These are phyloP conservation scores for Starmerella davenportii DNA, from an alignment of 805 yeast species.

Conservation along the genomic window DNA sequence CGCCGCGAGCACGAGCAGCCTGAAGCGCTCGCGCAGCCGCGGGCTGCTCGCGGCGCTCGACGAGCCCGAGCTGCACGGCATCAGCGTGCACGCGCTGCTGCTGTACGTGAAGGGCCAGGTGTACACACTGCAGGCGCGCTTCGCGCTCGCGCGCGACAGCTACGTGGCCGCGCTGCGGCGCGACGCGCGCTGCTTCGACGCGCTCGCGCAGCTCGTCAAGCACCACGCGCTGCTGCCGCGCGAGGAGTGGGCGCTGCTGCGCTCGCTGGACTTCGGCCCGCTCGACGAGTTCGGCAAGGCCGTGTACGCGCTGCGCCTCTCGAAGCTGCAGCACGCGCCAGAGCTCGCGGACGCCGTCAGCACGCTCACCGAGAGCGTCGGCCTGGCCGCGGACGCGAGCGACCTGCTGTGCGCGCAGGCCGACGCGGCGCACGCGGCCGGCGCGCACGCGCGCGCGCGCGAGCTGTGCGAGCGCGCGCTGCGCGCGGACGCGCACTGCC, in stretches of 20 bases:
- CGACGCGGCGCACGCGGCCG: slow-evolving; percentile 52
- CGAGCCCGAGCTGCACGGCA: slow-evolving; percentile 37
- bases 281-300: slow-evolving; percentile 64
- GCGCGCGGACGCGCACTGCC: slow-evolving; percentile 44
- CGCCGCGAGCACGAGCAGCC: slow-evolving; percentile 12
- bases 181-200: slow-evolving; percentile 86
- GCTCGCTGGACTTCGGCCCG: slow-evolving; percentile 48
- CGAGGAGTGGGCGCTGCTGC: slow-evolving; percentile 36
- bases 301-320: slow-evolving; percentile 56
- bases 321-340: slow-evolving; percentile 44
- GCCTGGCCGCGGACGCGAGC: slow-evolving; percentile 38
- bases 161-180: slow-evolving; percentile 70
- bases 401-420: slow-evolving; percentile 56
- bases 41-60: slow-evolving; percentile 12
- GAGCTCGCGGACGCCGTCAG: slow-evolving; percentile 48
- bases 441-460: slow-evolving; percentile 61
- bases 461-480: slow-evolving; percentile 44
- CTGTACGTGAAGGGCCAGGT: slow-evolving; percentile 72
- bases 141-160: slow-evolving; percentile 70
- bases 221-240: slow-evolving; percentile 61
- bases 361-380: slow-evolving; percentile 52
- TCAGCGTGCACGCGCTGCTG: slow-evolving; percentile 71
- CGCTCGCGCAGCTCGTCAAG: slow-evolving; percentile 58
- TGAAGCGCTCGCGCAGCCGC: slow-evolving; percentile 11
- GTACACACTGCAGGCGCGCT: slow-evolving; percentile 64